Evolutionary conservation across 2,329 filamentous ascomycete species (phyloP).

Genomic region (Thelonectria blattea): DNA sequence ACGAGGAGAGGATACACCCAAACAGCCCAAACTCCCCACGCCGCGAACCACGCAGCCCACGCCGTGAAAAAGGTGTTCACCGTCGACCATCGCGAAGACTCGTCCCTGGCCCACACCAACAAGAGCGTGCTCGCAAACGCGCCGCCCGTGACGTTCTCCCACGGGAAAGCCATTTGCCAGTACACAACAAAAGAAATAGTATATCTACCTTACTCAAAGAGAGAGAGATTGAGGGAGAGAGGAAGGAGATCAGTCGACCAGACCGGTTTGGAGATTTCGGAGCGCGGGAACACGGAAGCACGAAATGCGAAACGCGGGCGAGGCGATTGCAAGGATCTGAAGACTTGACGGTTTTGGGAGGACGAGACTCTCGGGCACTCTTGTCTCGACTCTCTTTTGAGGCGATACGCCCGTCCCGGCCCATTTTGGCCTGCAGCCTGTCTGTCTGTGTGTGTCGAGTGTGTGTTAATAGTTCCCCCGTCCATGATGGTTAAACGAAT

Average conservation of each 20-base stretch:
- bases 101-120: slow-evolving; percentile 26
- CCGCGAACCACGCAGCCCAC: slow-evolving; percentile 45
- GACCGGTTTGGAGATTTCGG: background rate
- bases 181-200: background rate
- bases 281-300: slow-evolving; percentile 3
- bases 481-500: background rate
- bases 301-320: slow-evolving; percentile 17
- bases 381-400: slow-evolving; percentile 26
- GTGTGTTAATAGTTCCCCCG: background rate
- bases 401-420: slow-evolving; percentile 32
- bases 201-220: background rate
- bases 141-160: slow-evolving; percentile 32
- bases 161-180: slow-evolving; percentile 32
- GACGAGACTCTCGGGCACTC: slow-evolving; percentile 22
- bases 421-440: background rate
- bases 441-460: too few relatives aligned
- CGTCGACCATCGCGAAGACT: slow-evolving; percentile 42
- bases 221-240: background rate
- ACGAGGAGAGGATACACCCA: slow-evolving; percentile 57
- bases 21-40: slow-evolving; percentile 49
- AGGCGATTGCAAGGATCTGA: slow-evolving; percentile 16
- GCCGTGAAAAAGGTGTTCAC: slow-evolving; percentile 42
- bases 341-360: background rate
- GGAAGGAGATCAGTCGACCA: background rate
- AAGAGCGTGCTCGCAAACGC: slow-evolving; percentile 35